These are phyloP conservation scores for Penicillium fimorum DNA, from an alignment of 495 filamentous ascomycete genomes.

Conservation along the genomic window DNA sequence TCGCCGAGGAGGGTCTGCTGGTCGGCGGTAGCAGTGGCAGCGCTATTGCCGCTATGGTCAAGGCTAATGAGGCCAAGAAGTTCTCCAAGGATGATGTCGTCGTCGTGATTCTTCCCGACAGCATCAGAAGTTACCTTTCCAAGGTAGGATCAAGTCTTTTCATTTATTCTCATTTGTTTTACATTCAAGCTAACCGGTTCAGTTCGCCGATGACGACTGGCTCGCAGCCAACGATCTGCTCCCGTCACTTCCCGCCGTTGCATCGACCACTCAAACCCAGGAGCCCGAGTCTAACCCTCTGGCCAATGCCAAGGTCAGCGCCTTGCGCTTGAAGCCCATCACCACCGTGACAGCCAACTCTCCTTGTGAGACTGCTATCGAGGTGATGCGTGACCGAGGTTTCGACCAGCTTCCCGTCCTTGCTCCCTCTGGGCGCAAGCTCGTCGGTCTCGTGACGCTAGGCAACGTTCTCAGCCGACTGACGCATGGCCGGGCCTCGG, in stretches of 20 bases:
- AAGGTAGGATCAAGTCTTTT: constrained; percentile 53
- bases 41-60: constrained; percentile 81
- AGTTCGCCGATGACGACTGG: constrained; percentile 97
- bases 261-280: constrained; percentile 42
- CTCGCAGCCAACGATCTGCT: constrained; percentile 91
- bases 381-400: constrained; percentile 94
- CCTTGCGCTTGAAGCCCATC: constrained; percentile 86
- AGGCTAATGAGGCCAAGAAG: constrained; percentile 70
- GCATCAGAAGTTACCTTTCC: constrained; percentile 95
- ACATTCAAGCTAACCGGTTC: constrained; percentile 5
- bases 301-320: constrained; percentile 68
- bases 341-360: constrained; percentile 71
- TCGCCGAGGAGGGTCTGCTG: constrained; percentile 90
- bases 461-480: constrained; percentile 92
- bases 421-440: constrained; percentile 59
- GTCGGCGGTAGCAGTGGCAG: constrained; percentile 94
- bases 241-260: constrained; percentile 53
- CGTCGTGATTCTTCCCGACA: constrained; percentile 90
- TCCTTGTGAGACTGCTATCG: constrained; percentile 79
- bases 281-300: constrained; percentile 55
- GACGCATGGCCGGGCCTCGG: constrained; percentile 72
- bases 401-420: constrained; percentile 96
- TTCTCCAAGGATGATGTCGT: constrained; percentile 77
- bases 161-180: not conserved
- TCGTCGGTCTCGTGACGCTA: constrained; percentile 89